Percentiles rank a stretch among this genome's conserved stretches.
phyloP scores from a whole-genome alignment of 169 alveolate species.

The Cryptosporidium baileyi region DNA sequence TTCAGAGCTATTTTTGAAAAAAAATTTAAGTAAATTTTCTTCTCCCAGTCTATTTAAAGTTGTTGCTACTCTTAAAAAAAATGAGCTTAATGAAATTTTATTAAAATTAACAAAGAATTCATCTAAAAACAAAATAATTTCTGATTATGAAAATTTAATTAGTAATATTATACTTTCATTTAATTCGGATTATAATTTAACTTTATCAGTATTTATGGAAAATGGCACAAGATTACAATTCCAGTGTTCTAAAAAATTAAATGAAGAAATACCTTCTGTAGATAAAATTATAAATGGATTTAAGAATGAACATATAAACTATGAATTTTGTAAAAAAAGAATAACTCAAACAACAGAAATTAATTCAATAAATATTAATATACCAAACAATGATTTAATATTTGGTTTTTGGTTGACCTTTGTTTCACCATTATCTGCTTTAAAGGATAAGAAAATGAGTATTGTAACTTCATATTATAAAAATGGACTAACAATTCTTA shows the following conservation, averaged over 20 bases:
- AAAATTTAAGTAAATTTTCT: not conserved
- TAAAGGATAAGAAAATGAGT: not conserved
- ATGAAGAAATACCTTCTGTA: conserved; percentile 26
- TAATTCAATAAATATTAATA: not conserved
- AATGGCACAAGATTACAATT: conserved; percentile 50
- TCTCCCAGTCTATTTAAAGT: conserved; percentile 28
- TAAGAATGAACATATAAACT: not conserved
- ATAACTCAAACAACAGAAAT: not conserved
- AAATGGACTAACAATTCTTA: conserved; percentile 38
- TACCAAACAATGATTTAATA: not conserved
- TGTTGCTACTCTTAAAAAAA: conserved; percentile 7
- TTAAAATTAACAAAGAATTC: not conserved
- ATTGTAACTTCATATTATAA: conserved; percentile 26
- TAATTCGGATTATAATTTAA: conserved; percentile 21
- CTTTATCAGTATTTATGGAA: conserved; percentile 14
- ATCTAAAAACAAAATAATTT: not conserved
- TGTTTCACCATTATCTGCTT: not conserved
- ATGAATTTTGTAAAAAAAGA: not conserved
- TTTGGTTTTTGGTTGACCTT: conserved; percentile 65
- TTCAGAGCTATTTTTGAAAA: not conserved
- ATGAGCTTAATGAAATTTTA: not conserved
- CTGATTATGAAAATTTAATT: not conserved
- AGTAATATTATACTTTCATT: conserved; percentile 18
- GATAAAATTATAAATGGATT: not conserved
- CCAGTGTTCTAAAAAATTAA: conserved; percentile 18